A percentile compares a stretch with the other conserved stretches of the same genome.
phyloP scores from a whole-genome alignment of 2,329 filamentous ascomycete species.

The Monosporascus sp. region DNA sequence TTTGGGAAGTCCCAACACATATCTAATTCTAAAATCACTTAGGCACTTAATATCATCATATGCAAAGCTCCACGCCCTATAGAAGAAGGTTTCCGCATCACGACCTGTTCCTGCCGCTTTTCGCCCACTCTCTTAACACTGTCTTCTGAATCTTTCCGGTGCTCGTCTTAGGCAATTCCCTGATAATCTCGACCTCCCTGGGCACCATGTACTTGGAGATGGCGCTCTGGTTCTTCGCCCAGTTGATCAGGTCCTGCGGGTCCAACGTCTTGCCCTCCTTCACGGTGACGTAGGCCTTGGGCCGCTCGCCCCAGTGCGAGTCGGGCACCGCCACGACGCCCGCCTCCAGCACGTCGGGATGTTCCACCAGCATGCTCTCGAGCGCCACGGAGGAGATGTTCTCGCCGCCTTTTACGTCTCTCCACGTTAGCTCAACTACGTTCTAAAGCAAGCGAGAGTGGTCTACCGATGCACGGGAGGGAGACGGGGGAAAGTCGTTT shows the following conservation, averaged over 20 bases:
- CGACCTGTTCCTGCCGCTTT: constrained; percentile 26
- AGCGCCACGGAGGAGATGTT: constrained; percentile 94
- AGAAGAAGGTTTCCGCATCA: constrained; percentile 6
- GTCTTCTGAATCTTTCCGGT: constrained; percentile 98
- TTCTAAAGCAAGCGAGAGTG: neutral
- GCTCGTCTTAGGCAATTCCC: constrained; percentile 89
- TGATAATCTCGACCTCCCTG: constrained; percentile 68
- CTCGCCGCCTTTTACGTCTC: constrained; percentile 64
- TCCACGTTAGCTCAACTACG: too few relatives aligned
- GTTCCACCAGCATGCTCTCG: constrained; percentile 81
- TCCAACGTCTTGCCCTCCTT: constrained; percentile 58
- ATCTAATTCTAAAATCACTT: too few relatives aligned
- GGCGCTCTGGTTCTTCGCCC: constrained; percentile 73
- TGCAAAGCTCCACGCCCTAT: neutral
- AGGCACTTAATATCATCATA: too few relatives aligned
- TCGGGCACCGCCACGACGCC: constrained; percentile 86
- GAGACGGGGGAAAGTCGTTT: constrained; percentile 22
- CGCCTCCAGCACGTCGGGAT: constrained; percentile 84
- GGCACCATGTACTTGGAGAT: constrained; percentile 91
- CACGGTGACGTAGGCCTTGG: constrained; percentile 86
- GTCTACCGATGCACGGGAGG: neutral
- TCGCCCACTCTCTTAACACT: constrained; percentile 80
- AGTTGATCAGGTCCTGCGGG: constrained; percentile 70
- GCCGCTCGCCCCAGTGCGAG: constrained; percentile 91
- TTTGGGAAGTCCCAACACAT: too few relatives aligned